Evolutionary conservation across 2,329 filamentous ascomycete genomes (phyloP), one percentile per base, ranked within the genome.

Genomic region (Colletotrichum destructivum): DNA sequence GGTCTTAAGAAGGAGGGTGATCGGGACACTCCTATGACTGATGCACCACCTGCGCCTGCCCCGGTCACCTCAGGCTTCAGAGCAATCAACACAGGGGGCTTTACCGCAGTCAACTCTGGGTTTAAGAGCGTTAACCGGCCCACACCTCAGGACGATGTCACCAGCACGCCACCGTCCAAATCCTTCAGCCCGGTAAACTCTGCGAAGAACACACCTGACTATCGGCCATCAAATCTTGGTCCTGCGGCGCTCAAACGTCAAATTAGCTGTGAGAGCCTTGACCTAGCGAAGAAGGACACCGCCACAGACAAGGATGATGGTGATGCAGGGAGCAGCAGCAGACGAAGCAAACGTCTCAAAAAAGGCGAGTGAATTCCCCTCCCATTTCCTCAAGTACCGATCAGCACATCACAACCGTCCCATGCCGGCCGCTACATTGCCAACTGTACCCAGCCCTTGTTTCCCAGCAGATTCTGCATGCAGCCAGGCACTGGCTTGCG

Each of bases 301-400:
- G 83, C 83, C 4, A 79, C 78, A 13, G 85, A 87, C 54, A 86
- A 84, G 44, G 89, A 89, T 12, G 92, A 94, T 64, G 82, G 81
- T 1, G 92, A 94, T 61, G 86, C 85, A 75, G 89, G 89, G 73
- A 74, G 66, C 74, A 90, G 66, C 74, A 90, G 96, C 74, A 90
- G 96, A 73, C 91, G 96, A 69, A 98, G 95, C 82, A 99, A 99
- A 84, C 91, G 96, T 54, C 87, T 98, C 15, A 97, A 96, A 82
- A 98, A 97, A 87, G 92, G 70, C 63, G 47, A 72, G 68, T 38
- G 23, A 26, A 42, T 62, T 57, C 59, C 56, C 61, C 52, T 60
- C 62, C 38, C 31, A 63, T 46, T 26, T 38, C 21, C 60, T 15
- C 57, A 38, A 52, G 16, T 23, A 38, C 49, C 47, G 55, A 42